Base-by-base conservation (phyloP, 768 basidiomycete genomes). In the Amanita phalloides region DNA sequence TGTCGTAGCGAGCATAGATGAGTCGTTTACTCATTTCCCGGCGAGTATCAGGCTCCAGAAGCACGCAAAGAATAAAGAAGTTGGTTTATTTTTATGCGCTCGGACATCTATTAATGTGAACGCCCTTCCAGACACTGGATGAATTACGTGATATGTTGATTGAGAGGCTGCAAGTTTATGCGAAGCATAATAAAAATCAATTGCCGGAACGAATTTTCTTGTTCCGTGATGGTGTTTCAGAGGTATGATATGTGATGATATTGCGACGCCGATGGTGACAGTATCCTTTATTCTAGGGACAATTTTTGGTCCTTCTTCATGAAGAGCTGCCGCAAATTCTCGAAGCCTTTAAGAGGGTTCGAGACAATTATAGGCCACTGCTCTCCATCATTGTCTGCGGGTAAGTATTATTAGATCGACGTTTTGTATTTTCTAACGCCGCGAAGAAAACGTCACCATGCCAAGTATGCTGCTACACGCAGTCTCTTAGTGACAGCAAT, bases 371-470 rank as follows among this genome's bases (percentile, higher is more conserved):
- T 60, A 66, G 69, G 21, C 90, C 90, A 0, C 60, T 63, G 42
- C 58, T 92, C 35, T 79, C 85, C 1, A 86, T 91, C 58, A 65
- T 86, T 53, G 82, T 91, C 37, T 92, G 90, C 58, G 89, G 89
- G 61, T 71, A 52, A 48, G 67, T 60, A 4, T 23, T 3, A 3
- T 25, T 36, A 11, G 17, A 13, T 43, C 6, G 13, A 23, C 5
- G 7, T 23, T 3, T 28, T n/a, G 3, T 44, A 26, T 26, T 3
- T 26, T 13, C 5, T 28, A 6, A 11, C 23, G 10, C 10, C n/a
- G 11, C 21, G 6, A 33, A 72, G 71, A 17, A 91, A 91, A 63
- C 76, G 84, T 2, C 82, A 84, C 57, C 77, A 82, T 57, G 77
- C 80, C 4, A 74, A 72, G 63, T 78, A 66, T 58, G 70, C 64